Base-by-base conservation (phyloP, 345 rosid genomes). In the Eucalyptus leucophloia region DNA sequence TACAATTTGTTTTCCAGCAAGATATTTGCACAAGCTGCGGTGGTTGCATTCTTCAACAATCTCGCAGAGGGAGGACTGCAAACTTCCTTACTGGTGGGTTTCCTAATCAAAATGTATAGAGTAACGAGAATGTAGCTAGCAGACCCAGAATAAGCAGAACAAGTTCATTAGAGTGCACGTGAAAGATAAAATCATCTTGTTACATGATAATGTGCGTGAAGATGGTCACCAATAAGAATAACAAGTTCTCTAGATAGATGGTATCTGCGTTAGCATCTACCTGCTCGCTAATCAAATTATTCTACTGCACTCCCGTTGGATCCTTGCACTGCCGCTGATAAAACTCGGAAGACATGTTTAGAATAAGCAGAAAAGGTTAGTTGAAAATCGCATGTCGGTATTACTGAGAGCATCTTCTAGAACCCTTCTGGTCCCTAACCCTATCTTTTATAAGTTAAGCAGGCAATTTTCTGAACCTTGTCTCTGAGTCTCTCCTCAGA, bases 41-140 rank as follows among this genome's bases (percentile, higher is more conserved):
- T 94, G 81, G 96, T 98, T 67, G 93, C 98, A 60, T 98, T 98
- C 95, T 95, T 96, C 94, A 88, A 91, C 89, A 93, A 95, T 91
- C 95, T 98, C 44, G 92, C 96, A 4, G 96, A 92, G 30, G 96
- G 97, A 89, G 99, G 97, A 89, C 47, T 92, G 88, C 92, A 92
- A 86, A 93, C 97, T 90, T 93, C 96, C 87, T 53, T 93, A 56
- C 44, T 93, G 98, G 99, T 97, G 92, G 9, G 56, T 86, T 72
- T 81, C 65, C 86, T 72, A 81, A 9, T 86, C 62, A 40, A n/a
- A 17, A 49, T n/a, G 28, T 51, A 23, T 86, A 3, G 47, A 21
- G 83, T 77, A 77, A 72, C 28, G 3, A 37, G 45, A 72, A 19
- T 37, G 15, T 37, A 37, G 83, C 83, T 72, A 8, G 45, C 28